phyloP scores from a whole-genome alignment of 192 early-diverging fungal species.

The Thamnidium elegans region DNA sequence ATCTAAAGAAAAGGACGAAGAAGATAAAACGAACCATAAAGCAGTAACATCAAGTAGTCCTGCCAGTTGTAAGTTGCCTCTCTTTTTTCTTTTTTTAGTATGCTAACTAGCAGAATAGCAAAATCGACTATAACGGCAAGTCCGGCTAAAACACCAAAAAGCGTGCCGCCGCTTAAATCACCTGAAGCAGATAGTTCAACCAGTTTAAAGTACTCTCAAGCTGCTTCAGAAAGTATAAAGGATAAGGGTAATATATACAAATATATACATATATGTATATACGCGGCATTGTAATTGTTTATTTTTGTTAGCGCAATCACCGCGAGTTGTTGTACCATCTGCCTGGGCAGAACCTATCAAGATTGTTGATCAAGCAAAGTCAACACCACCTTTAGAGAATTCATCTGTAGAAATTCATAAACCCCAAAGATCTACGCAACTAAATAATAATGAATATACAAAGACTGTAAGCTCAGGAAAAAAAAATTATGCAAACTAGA shows the following conservation, averaged over 20 bases:
- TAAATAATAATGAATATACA: background rate
- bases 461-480: slow-evolving; percentile 9
- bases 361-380: slow-evolving; percentile 29
- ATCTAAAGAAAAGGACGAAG: slow-evolving; percentile 42
- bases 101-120: background rate
- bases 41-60: background rate
- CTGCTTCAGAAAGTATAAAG: slow-evolving; percentile 20
- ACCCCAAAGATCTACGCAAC: slow-evolving; percentile 15
- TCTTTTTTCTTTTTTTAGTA: background rate
- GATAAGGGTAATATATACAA: slow-evolving; percentile 23
- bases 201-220: slow-evolving; percentile 19
- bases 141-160: slow-evolving; percentile 8
- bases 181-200: background rate
- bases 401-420: slow-evolving; percentile 24
- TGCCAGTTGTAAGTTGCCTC: background rate
- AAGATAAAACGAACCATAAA: background rate
- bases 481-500: background rate
- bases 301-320: background rate
- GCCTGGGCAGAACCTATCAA: slow-evolving; percentile 38
- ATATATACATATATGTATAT: background rate
- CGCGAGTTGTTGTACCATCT: slow-evolving; percentile 8
- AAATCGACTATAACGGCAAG: background rate
- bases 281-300: background rate
- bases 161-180: background rate
- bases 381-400: background rate